Base-by-base conservation (phyloP, 306 rosid species). In the Vachellia pachyceras region DNA sequence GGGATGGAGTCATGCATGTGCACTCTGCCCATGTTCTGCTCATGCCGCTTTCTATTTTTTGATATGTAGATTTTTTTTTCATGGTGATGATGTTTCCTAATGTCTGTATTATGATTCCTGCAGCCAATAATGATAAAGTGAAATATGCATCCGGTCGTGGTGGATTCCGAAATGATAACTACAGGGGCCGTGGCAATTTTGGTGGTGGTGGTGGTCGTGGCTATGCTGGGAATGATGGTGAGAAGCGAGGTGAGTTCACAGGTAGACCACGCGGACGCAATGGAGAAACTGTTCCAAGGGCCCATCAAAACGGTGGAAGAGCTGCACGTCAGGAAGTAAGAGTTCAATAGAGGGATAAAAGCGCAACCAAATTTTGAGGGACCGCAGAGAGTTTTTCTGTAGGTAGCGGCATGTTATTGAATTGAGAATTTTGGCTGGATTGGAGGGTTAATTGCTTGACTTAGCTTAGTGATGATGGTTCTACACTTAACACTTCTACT, bases 111-210 rank as follows among this genome's bases (percentile, higher is more conserved):
- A 47, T 69, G 57, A 55, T 78, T 46, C 6, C 66, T 86, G 86
- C 92, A 94, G 97, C 97, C 20, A 90, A 87, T 73, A 90, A 84
- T 75, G 92, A 93, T 35, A 82, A 90, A 71, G 91, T 61, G 33
- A 81, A 85, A 72, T 86, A 82, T 75, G 47, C 90, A 68, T 89
- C 90, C 3, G 98, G 98, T 14, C 83, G 92, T 18, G 87, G 91
- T 40, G 94, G 94, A 33, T 87, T 50, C 76, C 85, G 91, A 60
- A 90, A 90, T 72, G 97, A 91, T 41, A 85, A 69, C 64, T 94
- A 82, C 55, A 82, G 94, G 85, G 82, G 85, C 47, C 98, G 93
- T 11, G 92, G 90, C 64, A 89, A 91, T 82, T 89, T 78, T n/a
- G 69, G 77, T 1, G 89, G 33, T n/a, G n/a, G n/a, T 1, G 79